Percentiles rank a stretch among this genome's conserved stretches.
Evolutionary conservation across 306 rosid species (phyloP).

Genomic region (Morella rubra): DNA sequence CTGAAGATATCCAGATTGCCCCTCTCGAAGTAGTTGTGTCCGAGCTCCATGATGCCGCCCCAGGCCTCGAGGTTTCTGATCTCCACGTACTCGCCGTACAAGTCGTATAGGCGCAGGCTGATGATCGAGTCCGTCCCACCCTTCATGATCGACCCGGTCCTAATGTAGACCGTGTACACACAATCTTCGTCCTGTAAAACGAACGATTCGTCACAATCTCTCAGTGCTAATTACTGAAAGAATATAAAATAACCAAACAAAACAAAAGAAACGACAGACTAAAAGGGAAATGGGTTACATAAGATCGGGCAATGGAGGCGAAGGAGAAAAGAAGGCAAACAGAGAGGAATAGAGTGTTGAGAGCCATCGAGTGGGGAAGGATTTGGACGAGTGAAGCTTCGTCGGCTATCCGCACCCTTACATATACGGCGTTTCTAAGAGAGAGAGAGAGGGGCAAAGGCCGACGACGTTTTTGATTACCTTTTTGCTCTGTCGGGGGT

Average conservation of each 20-base stretch:
- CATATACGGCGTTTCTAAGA: background rate
- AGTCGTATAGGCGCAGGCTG: slow-evolving; percentile 48
- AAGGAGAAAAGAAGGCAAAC: slow-evolving; percentile 33
- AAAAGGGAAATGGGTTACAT: slow-evolving; percentile 24
- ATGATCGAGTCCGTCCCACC: slow-evolving; percentile 75
- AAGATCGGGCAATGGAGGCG: slow-evolving; percentile 33
- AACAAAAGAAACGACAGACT: background rate
- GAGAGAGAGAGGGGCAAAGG: too few relatives aligned
- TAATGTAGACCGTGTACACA: slow-evolving; percentile 56
- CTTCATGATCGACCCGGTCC: slow-evolving; percentile 72
- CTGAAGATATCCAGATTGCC: slow-evolving; percentile 90
- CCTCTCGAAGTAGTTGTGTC: slow-evolving; percentile 75
- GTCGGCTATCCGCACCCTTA: too few relatives aligned
- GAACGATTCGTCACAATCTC: background rate
- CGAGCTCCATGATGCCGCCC: slow-evolving; percentile 78
- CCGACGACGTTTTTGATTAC: background rate
- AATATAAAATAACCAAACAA: background rate
- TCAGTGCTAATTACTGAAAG: background rate
- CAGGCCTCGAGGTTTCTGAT: slow-evolving; percentile 53
- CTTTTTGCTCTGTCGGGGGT: too few relatives aligned
- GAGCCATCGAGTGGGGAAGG: slow-evolving; percentile 32
- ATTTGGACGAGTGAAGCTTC: slow-evolving; percentile 16
- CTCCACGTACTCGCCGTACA: slow-evolving; percentile 49
- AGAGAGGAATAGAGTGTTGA: slow-evolving; percentile 11
- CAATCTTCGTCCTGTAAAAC: slow-evolving; percentile 66